A percentile compares a stretch with the other conserved stretches of the same genome.
These are phyloP conservation scores for Calonectria crousiana DNA, from an alignment of 2,329 filamentous ascomycete genomes.

Conservation along the genomic window DNA sequence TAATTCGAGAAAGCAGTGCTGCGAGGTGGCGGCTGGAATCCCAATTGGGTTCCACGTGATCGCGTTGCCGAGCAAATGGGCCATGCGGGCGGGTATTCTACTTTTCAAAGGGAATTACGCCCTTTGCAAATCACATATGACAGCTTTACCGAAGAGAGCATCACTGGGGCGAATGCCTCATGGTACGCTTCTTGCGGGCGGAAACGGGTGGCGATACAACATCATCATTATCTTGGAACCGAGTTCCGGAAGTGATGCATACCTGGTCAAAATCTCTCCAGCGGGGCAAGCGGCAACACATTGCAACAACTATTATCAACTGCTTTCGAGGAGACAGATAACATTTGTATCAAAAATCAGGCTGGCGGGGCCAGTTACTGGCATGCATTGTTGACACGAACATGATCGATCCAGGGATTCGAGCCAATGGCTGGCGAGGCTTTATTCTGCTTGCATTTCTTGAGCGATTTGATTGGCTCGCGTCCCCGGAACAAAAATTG, in stretches of 20 bases:
- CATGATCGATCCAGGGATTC: background rate
- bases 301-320: background rate
- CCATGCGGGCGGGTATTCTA: background rate
- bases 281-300: background rate
- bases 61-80: background rate
- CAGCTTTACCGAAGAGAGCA: background rate
- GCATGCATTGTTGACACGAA: background rate
- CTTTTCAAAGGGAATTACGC: background rate
- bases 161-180: background rate
- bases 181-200: background rate
- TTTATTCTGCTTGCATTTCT: background rate
- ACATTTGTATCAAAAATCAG: background rate
- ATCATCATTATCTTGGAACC: background rate
- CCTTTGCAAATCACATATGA: no score
- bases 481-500: background rate
- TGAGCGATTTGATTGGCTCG: background rate
- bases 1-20: background rate
- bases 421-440: background rate
- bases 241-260: background rate
- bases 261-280: background rate
- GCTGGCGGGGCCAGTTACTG: background rate
- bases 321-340: background rate
- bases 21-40: background rate
- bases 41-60: no score
- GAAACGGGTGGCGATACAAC: background rate